Conservation (phyloP, 2,329 filamentous ascomycete species). For the Sordariomycetes sp. region DNA sequence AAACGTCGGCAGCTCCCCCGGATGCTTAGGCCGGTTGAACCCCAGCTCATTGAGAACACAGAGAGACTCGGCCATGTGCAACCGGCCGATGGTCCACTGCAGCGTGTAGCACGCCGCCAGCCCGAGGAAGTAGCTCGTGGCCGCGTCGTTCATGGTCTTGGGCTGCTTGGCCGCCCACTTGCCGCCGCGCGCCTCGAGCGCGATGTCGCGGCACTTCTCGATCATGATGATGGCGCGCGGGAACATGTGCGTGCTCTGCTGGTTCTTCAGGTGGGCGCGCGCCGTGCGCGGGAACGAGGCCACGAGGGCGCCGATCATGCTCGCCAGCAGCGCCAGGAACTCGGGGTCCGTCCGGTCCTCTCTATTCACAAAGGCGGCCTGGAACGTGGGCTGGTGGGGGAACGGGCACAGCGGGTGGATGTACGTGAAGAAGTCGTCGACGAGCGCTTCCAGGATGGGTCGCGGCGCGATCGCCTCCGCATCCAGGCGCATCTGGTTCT, state of each 20-base stretch:
- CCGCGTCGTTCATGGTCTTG: constrained; percentile 43
- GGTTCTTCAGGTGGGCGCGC: constrained; percentile 56
- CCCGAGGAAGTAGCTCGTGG: constrained; percentile 67
- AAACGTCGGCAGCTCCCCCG: constrained; percentile 25
- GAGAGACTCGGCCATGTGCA: constrained; percentile 65
- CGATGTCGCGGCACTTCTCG: constrained; percentile 59
- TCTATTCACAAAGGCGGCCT: constrained; percentile 54
- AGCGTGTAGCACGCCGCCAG: constrained; percentile 57
- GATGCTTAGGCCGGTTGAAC: constrained; percentile 45
- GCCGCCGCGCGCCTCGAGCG: constrained; percentile 54
- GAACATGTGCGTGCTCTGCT: constrained; percentile 54
- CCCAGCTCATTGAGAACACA: constrained; percentile 58
- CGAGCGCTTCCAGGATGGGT: constrained; percentile 54
- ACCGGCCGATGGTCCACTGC: constrained; percentile 53
- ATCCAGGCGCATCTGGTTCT: constrained; percentile 31
- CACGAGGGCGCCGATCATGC: constrained; percentile 65
- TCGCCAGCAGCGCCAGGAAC: constrained; percentile 61
- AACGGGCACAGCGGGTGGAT: constrained; percentile 70
- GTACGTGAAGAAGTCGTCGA: constrained; percentile 78
- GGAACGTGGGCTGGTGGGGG: constrained; percentile 69
- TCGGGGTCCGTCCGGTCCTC: constrained; percentile 55
- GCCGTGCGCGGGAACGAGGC: constrained; percentile 67
- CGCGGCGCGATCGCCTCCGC: constrained; percentile 63
- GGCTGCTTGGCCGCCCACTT: constrained; percentile 35
- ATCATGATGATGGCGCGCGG: constrained; percentile 60